Percentiles rank a stretch among this genome's conserved stretches.
These are phyloP conservation scores for Crucibulum laeve DNA, from an alignment of 768 basidiomycete species.

Conservation along the genomic window DNA sequence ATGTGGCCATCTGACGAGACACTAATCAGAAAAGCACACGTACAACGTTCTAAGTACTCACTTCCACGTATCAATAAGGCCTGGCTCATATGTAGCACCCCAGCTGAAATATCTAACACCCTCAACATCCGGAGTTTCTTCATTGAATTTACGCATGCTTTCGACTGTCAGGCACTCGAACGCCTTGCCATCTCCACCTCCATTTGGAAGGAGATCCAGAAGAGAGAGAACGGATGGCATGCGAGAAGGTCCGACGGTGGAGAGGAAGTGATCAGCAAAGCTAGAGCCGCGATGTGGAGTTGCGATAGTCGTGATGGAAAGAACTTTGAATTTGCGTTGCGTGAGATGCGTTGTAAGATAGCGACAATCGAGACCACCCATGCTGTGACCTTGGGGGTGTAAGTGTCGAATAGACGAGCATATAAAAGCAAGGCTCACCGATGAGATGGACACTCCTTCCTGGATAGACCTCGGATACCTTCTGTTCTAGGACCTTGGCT, in stretches of 20 bases:
- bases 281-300: constrained; percentile 92
- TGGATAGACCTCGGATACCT: constrained; percentile 75
- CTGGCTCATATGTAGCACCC: constrained; percentile 90
- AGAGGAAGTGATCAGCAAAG: constrained; percentile 89
- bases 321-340: constrained; percentile 70
- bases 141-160: constrained; percentile 88
- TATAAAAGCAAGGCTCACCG: constrained; percentile 30
- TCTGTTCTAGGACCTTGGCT: constrained; percentile 84
- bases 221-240: constrained; percentile 69
- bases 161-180: constrained; percentile 84
- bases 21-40: not conserved
- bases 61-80: constrained; percentile 89
- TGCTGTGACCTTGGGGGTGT: constrained; percentile 54
- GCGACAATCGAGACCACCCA: constrained; percentile 94
- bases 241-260: constrained; percentile 59
- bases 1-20: constrained; percentile 56
- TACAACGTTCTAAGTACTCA: constrained; percentile 18
- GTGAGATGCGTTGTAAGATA: constrained; percentile 80
- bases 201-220: constrained; percentile 83
- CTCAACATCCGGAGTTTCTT: constrained; percentile 72
- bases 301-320: constrained; percentile 90
- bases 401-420: constrained; percentile 4
- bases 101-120: constrained; percentile 90
- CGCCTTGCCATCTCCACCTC: constrained; percentile 92
- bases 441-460: constrained; percentile 87